Evolutionary conservation across 2,329 filamentous ascomycete genomes (phyloP).

Genomic region (Lecanosticta acicola): DNA sequence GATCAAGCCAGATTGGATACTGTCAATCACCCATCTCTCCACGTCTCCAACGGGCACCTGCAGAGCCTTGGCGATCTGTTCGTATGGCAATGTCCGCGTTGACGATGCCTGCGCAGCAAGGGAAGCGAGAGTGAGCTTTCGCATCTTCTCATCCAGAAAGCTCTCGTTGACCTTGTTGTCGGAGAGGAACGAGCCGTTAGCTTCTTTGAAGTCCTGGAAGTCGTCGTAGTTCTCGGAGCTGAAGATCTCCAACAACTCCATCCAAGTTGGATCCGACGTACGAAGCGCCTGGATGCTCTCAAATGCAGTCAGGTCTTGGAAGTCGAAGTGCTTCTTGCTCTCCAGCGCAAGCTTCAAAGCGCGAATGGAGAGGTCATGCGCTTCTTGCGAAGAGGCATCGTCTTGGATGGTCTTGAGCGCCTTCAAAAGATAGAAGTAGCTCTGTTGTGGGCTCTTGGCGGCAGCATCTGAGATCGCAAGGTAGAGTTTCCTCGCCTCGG

Average conservation of each 20-base stretch:
- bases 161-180: conserved; percentile 65
- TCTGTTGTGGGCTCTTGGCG: conserved; percentile 68
- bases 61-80: conserved; percentile 74
- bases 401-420: conserved; percentile 71
- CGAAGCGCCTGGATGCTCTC: conserved; percentile 80
- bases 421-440: conserved; percentile 65
- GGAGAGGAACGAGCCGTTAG: conserved; percentile 80
- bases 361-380: conserved; percentile 56
- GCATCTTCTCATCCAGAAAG: conserved; percentile 87
- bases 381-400: conserved; percentile 49
- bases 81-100: conserved; percentile 83
- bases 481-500: conserved; percentile 79
- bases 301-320: conserved; percentile 64
- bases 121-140: conserved; percentile 85
- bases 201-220: conserved; percentile 90
- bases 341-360: conserved; percentile 63
- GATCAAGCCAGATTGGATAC: conserved; percentile 89
- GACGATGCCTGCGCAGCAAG: conserved; percentile 72
- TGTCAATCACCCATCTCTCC: conserved; percentile 98
- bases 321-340: conserved; percentile 63
- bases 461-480: conserved; percentile 77
- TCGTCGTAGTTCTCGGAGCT: conserved; percentile 90
- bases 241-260: conserved; percentile 92
- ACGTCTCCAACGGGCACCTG: conserved; percentile 79
- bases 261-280: conserved; percentile 77